phyloP scores from a whole-genome alignment of 2,329 filamentous ascomycete genomes.

The Monosporascus sp. region DNA sequence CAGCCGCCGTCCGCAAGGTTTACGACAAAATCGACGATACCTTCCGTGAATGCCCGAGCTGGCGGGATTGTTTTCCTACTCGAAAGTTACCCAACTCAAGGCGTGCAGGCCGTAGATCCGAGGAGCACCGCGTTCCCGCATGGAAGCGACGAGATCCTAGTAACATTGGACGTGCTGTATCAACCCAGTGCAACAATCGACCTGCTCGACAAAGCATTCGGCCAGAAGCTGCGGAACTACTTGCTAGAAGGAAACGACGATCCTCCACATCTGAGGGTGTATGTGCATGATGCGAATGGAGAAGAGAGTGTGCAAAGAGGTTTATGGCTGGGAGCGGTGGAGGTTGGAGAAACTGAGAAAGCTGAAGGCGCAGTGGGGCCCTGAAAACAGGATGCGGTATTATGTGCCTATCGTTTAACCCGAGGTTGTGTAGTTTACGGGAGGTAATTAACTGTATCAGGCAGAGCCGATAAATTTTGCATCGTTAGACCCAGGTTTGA shows the following conservation, averaged over 20 bases:
- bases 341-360: constrained; percentile 11
- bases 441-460: too few species aligned
- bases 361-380: too few species aligned
- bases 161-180: constrained; percentile 15
- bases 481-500: too few species aligned
- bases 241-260: constrained; percentile 14
- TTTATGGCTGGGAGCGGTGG: constrained; percentile 17
- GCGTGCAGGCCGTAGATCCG: constrained; percentile 11
- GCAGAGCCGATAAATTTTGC: too few species aligned
- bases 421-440: too few species aligned
- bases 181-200: constrained; percentile 9
- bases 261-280: constrained; percentile 9
- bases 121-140: constrained; percentile 14
- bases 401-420: too few species aligned
- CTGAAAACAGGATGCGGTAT: too few species aligned
- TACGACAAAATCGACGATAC: constrained; percentile 15
- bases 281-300: constrained; percentile 18
- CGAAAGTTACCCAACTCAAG: constrained; percentile 18
- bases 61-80: constrained; percentile 16
- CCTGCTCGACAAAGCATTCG: constrained; percentile 8
- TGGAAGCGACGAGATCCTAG: constrained; percentile 11
- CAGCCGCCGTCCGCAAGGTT: constrained; percentile 9
- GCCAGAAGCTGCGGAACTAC: constrained; percentile 6
- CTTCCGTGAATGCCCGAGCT: constrained; percentile 9
- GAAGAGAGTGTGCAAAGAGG: constrained; percentile 7